Evolutionary conservation across 176 grass and related monocot species (phyloP), one percentile per base, ranked within the genome.

Genomic region (Areca catechu): DNA sequence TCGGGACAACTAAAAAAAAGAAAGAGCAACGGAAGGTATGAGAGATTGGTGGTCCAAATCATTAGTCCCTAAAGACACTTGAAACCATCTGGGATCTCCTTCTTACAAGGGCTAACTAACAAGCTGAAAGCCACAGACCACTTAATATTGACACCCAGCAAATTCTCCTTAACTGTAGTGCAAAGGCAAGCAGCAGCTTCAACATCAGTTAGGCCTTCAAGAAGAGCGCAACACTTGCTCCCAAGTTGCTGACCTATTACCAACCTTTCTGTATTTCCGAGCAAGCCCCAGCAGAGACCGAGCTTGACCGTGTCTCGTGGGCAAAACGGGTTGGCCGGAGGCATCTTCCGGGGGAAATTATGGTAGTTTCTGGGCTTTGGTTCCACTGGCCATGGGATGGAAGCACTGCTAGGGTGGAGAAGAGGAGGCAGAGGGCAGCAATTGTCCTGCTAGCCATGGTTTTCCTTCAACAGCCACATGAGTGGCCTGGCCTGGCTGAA

Each of bases 151-250:
- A 90, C 74, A 27, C 83, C 77, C 43, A 96, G 74, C 58, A 79
- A 60, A 20, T 24, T 68, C 68, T 90, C 86, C 74, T 87, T 96
- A 51, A 83, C 56, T 19, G 83, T 86, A 74, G 80, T 67, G 74
- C 91, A 96, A 49, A 96, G 76, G 74, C 86, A 96, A 5, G 80
- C 56, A 0, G 86, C 91, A 2, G 77, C 83, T 62, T 96, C 86
- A 22, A 77, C 86, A 6, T 74, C 55, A 0, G 72, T 63, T 19
- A 90, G 68, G 27, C 73, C 74, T 14, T 58, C 53, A 5, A 80
- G 74, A 37, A 87, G 43, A 29, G 76, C 20, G 63, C 91, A 88
- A 57, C 86, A 90, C 71, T 79, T 65, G 61, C 69, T 77, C 27
- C 69, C 66, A 16, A 80, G 77, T 29, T 51, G 55, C 16, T 56